phyloP scores from a whole-genome alignment of 2,329 filamentous ascomycete genomes.

The Penicillium sp. region DNA sequence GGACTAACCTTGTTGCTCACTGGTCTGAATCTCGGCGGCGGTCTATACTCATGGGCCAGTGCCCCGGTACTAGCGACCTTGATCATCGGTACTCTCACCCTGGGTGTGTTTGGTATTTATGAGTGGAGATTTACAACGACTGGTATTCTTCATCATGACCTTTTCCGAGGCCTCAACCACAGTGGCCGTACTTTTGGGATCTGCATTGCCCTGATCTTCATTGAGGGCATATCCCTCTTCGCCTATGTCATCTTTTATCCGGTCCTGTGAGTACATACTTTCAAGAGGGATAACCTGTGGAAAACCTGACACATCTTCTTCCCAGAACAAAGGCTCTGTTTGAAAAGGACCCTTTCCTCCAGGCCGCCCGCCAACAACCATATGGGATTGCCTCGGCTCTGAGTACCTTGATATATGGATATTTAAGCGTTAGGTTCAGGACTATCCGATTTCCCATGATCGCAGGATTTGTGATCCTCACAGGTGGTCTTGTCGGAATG shows the following conservation, averaged over 20 bases:
- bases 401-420: background rate
- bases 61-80: constrained; percentile 6
- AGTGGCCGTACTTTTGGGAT: constrained; percentile 7
- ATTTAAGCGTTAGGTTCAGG: background rate
- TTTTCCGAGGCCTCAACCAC: constrained; percentile 1
- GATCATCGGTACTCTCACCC: constrained; percentile 3
- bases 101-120: constrained; percentile 6
- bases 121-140: constrained; percentile 11
- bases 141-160: constrained; percentile 8
- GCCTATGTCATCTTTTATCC: constrained; percentile 8
- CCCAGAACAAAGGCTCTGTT: background rate
- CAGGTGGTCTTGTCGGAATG: constrained; percentile 2
- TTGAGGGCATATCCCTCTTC: constrained; percentile 11
- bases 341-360: background rate
- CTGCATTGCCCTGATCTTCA: constrained; percentile 10
- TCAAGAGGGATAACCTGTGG: too few relatives aligned
- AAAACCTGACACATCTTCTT: background rate
- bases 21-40: constrained; percentile 8
- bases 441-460: constrained; percentile 5
- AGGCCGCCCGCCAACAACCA: background rate
- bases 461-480: constrained; percentile 3
- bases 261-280: background rate
- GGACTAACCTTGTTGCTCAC: constrained; percentile 5
- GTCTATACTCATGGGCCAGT: constrained; percentile 3
- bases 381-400: background rate